Percentiles rank a stretch among this genome's conserved stretches.
These are phyloP conservation scores for Solanum chilense DNA, from an alignment of 257 asterid genomes.

Conservation along the genomic window DNA sequence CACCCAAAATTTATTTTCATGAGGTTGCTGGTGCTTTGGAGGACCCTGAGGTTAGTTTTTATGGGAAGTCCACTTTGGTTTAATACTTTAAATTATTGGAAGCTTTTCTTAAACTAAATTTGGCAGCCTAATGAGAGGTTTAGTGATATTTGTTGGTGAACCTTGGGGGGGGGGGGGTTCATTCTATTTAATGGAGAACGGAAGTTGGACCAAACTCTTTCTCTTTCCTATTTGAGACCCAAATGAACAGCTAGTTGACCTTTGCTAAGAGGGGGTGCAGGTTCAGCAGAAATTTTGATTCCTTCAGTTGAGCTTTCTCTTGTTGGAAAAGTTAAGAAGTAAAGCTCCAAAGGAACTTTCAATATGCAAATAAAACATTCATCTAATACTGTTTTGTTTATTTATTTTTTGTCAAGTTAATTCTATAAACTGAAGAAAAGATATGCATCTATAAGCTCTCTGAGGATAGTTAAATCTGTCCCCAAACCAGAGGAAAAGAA, in stretches of 20 bases:
- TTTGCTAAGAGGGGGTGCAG: neutral
- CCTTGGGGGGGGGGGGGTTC: neutral
- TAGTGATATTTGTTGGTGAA: neutral
- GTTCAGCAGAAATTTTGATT: neutral
- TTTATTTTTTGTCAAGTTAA: neutral
- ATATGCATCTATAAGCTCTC: neutral
- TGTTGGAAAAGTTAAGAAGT: neutral
- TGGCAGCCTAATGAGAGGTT: neutral
- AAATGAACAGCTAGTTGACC: neutral
- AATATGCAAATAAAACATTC: neutral
- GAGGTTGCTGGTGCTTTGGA: constrained; percentile 39
- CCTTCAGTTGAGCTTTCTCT: neutral
- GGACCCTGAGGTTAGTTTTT: constrained; percentile 55
- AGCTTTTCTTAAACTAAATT: neutral
- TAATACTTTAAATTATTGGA: neutral
- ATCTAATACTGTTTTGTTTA: neutral
- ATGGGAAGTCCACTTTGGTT: neutral
- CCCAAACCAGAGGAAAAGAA: neutral
- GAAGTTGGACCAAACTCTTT: neutral
- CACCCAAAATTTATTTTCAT: constrained; percentile 34
- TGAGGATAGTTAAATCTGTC: neutral
- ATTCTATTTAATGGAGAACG: neutral
- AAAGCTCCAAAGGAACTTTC: neutral
- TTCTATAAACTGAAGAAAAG: neutral
- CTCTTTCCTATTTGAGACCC: neutral